Percentiles rank a stretch among this genome's conserved stretches.
Conservation (phyloP, 768 basidiomycete species). For the Mycena indigotica region DNA sequence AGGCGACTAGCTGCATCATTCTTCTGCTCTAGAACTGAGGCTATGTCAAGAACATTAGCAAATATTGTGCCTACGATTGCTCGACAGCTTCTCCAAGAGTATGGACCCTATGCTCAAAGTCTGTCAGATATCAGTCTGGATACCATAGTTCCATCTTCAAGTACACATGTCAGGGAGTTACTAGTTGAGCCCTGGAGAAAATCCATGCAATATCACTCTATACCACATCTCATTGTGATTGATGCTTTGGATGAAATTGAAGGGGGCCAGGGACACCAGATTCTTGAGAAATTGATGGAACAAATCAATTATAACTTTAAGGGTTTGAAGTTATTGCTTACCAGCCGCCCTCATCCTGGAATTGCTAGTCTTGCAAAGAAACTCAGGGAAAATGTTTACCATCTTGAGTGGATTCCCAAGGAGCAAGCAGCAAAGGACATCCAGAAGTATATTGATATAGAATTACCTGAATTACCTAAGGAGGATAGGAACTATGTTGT, state of each 20-base stretch:
- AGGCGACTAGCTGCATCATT: not conserved
- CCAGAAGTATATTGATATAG: too few relatives aligned
- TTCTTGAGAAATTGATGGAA: not conserved
- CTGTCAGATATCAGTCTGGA: too few relatives aligned
- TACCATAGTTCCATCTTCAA: too few relatives aligned
- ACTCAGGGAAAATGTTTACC: not conserved
- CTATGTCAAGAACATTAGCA: not conserved
- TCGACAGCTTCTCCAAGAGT: not conserved
- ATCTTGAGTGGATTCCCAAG: not conserved
- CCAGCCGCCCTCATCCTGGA: slow-evolving; percentile 6
- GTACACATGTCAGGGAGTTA: too few relatives aligned
- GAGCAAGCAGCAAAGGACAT: too few relatives aligned
- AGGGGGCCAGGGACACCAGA: too few relatives aligned
- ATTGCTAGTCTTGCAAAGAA: not conserved
- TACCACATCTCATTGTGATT: slow-evolving; percentile 24
- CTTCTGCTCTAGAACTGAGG: slow-evolving; percentile 17
- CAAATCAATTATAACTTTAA: too few relatives aligned
- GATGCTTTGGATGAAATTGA: slow-evolving; percentile 30
- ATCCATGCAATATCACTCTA: slow-evolving; percentile 5
- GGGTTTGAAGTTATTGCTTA: slow-evolving; percentile 5
- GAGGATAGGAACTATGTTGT: too few relatives aligned
- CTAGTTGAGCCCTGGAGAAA: not conserved
- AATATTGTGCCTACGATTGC: slow-evolving; percentile 6
- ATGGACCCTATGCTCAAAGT: too few relatives aligned
- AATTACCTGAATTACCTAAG: too few relatives aligned